Percentiles rank a stretch among this genome's conserved stretches.
These are phyloP conservation scores for Ophiostoma triangulosporum DNA, from an alignment of 2,329 filamentous ascomycete species.

Conservation along the genomic window DNA sequence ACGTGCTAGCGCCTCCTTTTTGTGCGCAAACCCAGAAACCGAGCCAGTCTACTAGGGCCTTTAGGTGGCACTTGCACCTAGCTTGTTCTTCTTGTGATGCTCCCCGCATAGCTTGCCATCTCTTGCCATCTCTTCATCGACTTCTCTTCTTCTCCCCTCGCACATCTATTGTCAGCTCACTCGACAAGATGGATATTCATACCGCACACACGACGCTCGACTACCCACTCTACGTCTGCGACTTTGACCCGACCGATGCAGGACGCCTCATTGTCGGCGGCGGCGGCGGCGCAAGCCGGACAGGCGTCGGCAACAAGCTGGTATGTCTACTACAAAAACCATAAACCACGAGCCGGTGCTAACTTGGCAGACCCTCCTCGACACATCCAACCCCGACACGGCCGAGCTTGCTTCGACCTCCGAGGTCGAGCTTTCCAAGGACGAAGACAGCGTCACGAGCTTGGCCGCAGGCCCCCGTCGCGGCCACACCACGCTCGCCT, in stretches of 20 bases:
- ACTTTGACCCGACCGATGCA: slow-evolving; percentile 72
- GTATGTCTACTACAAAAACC: slow-evolving; percentile 31
- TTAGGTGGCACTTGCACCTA: no score
- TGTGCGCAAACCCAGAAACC: no score
- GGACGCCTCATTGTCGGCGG: slow-evolving; percentile 69
- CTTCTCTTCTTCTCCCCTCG: no score
- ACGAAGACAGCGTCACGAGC: slow-evolving; percentile 83
- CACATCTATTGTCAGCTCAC: no score
- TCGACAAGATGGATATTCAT: slow-evolving; percentile 22
- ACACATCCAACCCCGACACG: slow-evolving; percentile 51
- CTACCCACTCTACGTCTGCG: slow-evolving; percentile 77
- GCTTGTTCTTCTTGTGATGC: no score
- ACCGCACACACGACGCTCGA: slow-evolving; percentile 53
- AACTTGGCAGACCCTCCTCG: slow-evolving; percentile 50
- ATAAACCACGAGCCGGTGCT: not conserved
- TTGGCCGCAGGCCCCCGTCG: slow-evolving; percentile 54
- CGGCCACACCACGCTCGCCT: slow-evolving; percentile 41
- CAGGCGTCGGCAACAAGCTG: slow-evolving; percentile 78
- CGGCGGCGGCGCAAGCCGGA: slow-evolving; percentile 70
- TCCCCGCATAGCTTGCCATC: no score
- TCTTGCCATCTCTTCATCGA: no score
- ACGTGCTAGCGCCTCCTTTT: not conserved
- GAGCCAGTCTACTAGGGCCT: no score
- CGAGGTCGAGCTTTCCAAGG: slow-evolving; percentile 64
- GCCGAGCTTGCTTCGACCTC: slow-evolving; percentile 46